Conservation (phyloP, 2,329 filamentous ascomycete genomes). For the Diaporthe australafricana region DNA sequence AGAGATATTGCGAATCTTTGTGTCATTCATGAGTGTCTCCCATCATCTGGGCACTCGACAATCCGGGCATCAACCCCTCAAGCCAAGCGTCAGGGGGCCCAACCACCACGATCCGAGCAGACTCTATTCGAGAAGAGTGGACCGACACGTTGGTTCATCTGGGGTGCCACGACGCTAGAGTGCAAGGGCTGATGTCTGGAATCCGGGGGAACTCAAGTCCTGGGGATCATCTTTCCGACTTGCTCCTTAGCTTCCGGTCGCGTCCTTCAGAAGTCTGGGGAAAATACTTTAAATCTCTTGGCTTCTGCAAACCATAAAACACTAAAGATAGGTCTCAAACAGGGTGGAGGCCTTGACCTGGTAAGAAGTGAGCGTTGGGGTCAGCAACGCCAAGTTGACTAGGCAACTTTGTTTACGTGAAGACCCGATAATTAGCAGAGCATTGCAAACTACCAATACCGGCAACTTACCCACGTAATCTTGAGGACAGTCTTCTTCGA, state of each 20-base stretch:
- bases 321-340: neutral
- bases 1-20: neutral
- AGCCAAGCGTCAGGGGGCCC: slow-evolving; percentile 7
- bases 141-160: slow-evolving; percentile 17
- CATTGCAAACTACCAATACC: neutral
- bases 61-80: neutral
- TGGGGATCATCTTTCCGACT: neutral
- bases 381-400: slow-evolving; percentile 16
- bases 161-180: slow-evolving; percentile 16
- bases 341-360: neutral
- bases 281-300: neutral
- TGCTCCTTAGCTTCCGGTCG: neutral
- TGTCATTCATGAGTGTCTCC: slow-evolving; percentile 20
- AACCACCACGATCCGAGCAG: neutral
- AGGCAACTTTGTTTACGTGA: neutral
- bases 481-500: neutral
- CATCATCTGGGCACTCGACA: slow-evolving; percentile 1
- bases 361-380: neutral
- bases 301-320: slow-evolving; percentile 6
- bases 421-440: neutral
- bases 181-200: slow-evolving; percentile 10
- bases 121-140: slow-evolving; percentile 18
- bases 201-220: slow-evolving; percentile 4
- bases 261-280: slow-evolving; percentile 6
- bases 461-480: neutral